Base-by-base conservation (phyloP, 148 eudicot species). In the Vaccinium macrocarpon region DNA sequence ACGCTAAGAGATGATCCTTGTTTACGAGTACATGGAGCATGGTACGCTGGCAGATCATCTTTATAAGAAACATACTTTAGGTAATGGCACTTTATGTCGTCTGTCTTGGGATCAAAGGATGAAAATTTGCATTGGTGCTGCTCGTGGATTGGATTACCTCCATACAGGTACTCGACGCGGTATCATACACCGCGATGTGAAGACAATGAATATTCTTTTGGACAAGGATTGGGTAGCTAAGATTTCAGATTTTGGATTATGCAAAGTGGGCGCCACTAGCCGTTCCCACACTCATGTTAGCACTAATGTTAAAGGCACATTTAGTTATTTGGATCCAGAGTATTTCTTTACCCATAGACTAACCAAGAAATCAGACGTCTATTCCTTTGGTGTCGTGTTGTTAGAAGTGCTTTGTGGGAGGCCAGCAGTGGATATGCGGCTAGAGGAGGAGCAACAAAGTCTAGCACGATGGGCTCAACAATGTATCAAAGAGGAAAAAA, bases 1-100 rank as follows among this genome's bases (percentile, higher is more conserved):
- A 32, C 25, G 46, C 1, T 49, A 64, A 0, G 91, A 90, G 61
- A 88, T 90, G 90, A 88, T 90, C 61, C 59, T 55, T 55, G 59
- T 55, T 55, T 55, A 55, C 21, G 59, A 55, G 57, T 55, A 55
- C 57, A 53, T 89, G 88, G 64, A 82, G 21, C 42, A 86, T 53
- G 91, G 90, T 10, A 87, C 90, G 9, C 82, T 88, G 18, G 85
- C 87, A 38, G 87, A 87, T 64, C 89, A 86, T 64, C 85, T 90
- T 53, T 38, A 3, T 38, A 38, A 38, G 42, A 38, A 38, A 5
- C 4, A 51, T 51, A 51, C 53, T 12, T 8, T 21, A 8, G 27
- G 68, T 21, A n/a, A 8, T n/a, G 68, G 68, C 3, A n/a, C 25
- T 8, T 21, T 21, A 19, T 61, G 9, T 61, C 66, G 21, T 61